A percentile compares a stretch with the other conserved stretches of the same genome.
Conservation (phyloP, 2,329 filamentous ascomycete species). For the Fusarium buharicum region DNA sequence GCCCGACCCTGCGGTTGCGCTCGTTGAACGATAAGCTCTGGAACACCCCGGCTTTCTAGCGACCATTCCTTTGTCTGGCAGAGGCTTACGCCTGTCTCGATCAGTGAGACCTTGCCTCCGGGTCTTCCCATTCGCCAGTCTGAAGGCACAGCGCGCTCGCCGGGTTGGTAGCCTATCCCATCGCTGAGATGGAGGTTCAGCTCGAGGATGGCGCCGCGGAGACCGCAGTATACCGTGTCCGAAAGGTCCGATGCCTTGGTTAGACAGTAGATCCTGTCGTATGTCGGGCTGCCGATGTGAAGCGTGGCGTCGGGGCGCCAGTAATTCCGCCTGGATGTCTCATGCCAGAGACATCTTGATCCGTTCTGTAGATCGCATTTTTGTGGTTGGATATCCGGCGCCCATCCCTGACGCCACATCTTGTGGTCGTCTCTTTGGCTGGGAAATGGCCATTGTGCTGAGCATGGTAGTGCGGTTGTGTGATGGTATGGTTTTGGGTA, state of each 20-base stretch:
- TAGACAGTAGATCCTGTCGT: conserved; percentile 57
- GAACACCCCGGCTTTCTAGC: conserved; percentile 38
- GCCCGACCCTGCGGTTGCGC: conserved; percentile 9
- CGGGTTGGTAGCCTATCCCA: conserved; percentile 23
- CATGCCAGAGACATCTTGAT: conserved; percentile 60
- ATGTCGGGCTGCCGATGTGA: conserved; percentile 53
- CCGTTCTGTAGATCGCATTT: conserved; percentile 52
- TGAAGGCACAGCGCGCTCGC: conserved; percentile 29
- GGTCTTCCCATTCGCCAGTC: conserved; percentile 43
- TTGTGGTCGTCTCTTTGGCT: conserved; percentile 29
- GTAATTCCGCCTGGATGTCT: conserved; percentile 53
- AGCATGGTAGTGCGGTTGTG: conserved; percentile 60
- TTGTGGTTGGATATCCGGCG: conserved; percentile 14
- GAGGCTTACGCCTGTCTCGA: conserved; percentile 49
- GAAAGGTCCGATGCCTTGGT: conserved; percentile 59
- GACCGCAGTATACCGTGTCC: conserved; percentile 61
- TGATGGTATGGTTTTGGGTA: conserved; percentile 61
- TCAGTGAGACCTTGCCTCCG: conserved; percentile 40
- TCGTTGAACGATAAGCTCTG: conserved; percentile 39
- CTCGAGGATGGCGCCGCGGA: conserved; percentile 60
- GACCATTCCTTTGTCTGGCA: conserved; percentile 39
- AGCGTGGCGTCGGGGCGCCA: conserved; percentile 62
- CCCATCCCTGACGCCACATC: conserved; percentile 24
- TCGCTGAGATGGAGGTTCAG: conserved; percentile 48
- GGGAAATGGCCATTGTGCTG: conserved; percentile 50